phyloP scores from a whole-genome alignment of 2,329 filamentous ascomycete genomes.

The Xylariaceae sp. region DNA sequence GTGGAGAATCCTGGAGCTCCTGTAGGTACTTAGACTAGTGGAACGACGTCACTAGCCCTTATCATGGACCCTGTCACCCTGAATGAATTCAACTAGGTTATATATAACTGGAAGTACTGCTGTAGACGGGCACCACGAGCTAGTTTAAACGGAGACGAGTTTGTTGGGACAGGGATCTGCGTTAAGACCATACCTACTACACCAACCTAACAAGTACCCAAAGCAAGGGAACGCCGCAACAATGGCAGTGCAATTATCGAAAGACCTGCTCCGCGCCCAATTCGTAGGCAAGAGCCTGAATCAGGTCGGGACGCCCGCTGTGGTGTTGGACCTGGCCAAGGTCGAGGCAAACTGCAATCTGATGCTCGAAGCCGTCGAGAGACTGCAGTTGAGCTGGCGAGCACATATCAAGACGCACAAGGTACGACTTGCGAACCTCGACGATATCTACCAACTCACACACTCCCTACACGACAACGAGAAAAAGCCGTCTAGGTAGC shows the following conservation, averaged over 20 bases:
- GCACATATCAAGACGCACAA: slow-evolving; percentile 87
- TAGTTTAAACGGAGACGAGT: not conserved
- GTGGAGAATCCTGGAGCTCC: not conserved
- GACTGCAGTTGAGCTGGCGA: slow-evolving; percentile 67
- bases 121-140: not conserved
- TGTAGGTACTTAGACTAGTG: not conserved
- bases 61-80: not conserved
- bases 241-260: slow-evolving; percentile 33
- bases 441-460: not conserved
- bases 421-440: slow-evolving; percentile 43
- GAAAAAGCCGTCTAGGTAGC: no score
- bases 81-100: not conserved
- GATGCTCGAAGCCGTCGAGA: slow-evolving; percentile 67
- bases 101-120: not conserved
- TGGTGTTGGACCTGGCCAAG: slow-evolving; percentile 68
- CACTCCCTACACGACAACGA: no score
- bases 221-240: no score
- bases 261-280: slow-evolving; percentile 41
- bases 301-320: slow-evolving; percentile 66
- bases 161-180: not conserved
- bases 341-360: slow-evolving; percentile 68
- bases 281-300: slow-evolving; percentile 64
- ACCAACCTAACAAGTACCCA: no score
- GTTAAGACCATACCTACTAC: not conserved
- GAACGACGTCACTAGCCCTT: not conserved